These are phyloP conservation scores for Geranium incanum DNA, from an alignment of 441 rosid species.

Conservation along the genomic window DNA sequence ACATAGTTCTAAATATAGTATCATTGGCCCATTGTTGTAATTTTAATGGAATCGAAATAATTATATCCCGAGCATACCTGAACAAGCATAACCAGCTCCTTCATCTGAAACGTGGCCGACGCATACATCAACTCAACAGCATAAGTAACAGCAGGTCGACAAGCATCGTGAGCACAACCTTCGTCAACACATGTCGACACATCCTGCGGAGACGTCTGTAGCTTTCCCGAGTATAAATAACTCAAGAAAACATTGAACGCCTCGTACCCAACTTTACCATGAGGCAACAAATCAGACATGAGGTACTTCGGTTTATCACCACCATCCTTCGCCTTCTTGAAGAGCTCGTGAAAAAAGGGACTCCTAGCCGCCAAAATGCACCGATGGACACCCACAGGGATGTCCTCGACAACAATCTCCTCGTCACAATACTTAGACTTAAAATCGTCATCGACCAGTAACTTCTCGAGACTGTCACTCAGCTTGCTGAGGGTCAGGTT, in stretches of 20 bases:
- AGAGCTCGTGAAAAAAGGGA: conserved; percentile 26
- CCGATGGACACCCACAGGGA: conserved; percentile 26
- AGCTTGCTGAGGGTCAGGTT: conserved; percentile 28
- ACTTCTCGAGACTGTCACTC: conserved; percentile 26
- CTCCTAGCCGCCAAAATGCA: conserved; percentile 34
- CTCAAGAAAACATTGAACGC: conserved; percentile 28
- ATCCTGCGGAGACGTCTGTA: conserved; percentile 21
- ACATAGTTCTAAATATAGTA: background rate
- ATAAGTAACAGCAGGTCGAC: conserved; percentile 28
- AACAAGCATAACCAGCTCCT: conserved; percentile 30
- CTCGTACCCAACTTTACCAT: conserved; percentile 28
- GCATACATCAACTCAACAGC: conserved; percentile 34
- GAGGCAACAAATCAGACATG: conserved; percentile 23
- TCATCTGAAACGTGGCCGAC: conserved; percentile 27
- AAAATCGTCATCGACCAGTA: conserved; percentile 19
- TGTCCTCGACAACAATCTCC: conserved; percentile 26
- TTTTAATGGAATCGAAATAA: background rate
- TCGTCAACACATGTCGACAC: conserved; percentile 29
- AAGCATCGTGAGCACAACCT: conserved; percentile 26
- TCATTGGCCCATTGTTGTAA: background rate
- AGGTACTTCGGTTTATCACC: conserved; percentile 25
- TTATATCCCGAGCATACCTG: conserved; percentile 20
- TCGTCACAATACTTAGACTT: conserved; percentile 26
- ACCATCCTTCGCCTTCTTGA: conserved; percentile 15
- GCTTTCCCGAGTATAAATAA: conserved; percentile 30